phyloP scores from a whole-genome alignment of 441 rosid species.

The Sinapis alba region DNA sequence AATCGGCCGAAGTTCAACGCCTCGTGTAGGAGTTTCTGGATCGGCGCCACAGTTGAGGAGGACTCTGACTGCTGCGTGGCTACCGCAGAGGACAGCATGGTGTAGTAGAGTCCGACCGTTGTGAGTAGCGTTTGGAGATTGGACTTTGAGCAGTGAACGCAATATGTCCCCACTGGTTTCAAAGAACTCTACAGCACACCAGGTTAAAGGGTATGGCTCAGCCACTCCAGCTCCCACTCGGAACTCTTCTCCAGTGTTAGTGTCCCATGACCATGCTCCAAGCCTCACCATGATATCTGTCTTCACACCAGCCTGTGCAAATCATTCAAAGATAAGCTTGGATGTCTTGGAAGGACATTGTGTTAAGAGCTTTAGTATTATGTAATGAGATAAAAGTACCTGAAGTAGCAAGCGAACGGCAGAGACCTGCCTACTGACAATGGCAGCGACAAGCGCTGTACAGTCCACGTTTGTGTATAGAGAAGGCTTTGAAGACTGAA shows the following conservation, averaged over 20 bases:
- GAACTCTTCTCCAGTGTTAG: conserved; percentile 83
- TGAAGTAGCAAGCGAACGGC: conserved; percentile 71
- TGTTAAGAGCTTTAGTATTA: neutral
- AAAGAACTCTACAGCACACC: conserved; percentile 97
- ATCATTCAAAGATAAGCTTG: neutral
- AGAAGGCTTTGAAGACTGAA: conserved; percentile 88
- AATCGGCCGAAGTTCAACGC: conserved; percentile 62
- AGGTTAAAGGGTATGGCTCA: conserved; percentile 83
- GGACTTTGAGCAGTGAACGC: conserved; percentile 60
- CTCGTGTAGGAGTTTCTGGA: conserved; percentile 58
- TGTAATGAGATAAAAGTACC: conserved; percentile 45
- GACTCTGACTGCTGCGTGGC: conserved; percentile 66
- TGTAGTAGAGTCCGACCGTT: conserved; percentile 91
- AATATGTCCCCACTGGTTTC: conserved; percentile 80
- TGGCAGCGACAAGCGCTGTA: conserved; percentile 83
- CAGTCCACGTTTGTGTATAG: conserved; percentile 88
- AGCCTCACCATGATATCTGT: conserved; percentile 64
- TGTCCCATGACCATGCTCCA: conserved; percentile 99
- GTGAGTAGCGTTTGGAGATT: conserved; percentile 54
- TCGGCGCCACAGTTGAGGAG: conserved; percentile 71
- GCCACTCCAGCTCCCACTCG: conserved; percentile 98
- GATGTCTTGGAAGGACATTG: neutral
- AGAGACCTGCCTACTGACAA: conserved; percentile 79
- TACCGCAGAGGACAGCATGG: conserved; percentile 89
- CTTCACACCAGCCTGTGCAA: conserved; percentile 66